phyloP scores from a whole-genome alignment of 768 basidiomycete genomes.

The Roridomyces roridus region DNA sequence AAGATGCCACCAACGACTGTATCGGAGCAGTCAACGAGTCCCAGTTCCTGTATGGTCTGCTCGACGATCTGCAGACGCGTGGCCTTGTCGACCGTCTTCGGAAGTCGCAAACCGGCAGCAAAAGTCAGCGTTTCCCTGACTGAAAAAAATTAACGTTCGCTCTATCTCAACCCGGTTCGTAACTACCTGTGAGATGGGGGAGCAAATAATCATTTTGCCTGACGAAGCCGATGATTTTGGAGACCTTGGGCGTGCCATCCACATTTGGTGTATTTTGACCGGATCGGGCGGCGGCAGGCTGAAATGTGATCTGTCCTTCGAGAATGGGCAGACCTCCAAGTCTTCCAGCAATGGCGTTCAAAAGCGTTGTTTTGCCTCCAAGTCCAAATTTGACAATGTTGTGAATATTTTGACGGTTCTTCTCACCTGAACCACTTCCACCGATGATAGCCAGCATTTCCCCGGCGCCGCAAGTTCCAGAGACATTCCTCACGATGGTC shows the following conservation, averaged over 20 bases:
- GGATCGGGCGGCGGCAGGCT: background rate
- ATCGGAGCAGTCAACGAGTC: constrained; percentile 47
- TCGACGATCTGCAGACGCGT: constrained; percentile 43
- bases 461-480: constrained; percentile 20
- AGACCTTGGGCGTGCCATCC: constrained; percentile 17
- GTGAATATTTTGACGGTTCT: no score
- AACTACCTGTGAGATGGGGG: constrained; percentile 35
- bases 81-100: constrained; percentile 31
- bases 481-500: constrained; percentile 17
- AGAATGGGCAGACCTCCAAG: constrained; percentile 19
- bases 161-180: background rate
- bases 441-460: constrained; percentile 27
- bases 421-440: constrained; percentile 18
- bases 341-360: constrained; percentile 24
- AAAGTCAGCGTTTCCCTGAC: constrained; percentile 46
- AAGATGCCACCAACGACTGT: constrained; percentile 48
- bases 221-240: constrained; percentile 43
- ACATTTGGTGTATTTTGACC: background rate
- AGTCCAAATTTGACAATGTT: no score
- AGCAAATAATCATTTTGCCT: constrained; percentile 46
- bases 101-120: constrained; percentile 44
- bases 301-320: constrained; percentile 21
- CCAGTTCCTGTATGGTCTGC: constrained; percentile 49
- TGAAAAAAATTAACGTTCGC: background rate
- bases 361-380: constrained; percentile 15